phyloP scores from a whole-genome alignment of 148 eudicot genomes.

The Simmondsia chinensis region DNA sequence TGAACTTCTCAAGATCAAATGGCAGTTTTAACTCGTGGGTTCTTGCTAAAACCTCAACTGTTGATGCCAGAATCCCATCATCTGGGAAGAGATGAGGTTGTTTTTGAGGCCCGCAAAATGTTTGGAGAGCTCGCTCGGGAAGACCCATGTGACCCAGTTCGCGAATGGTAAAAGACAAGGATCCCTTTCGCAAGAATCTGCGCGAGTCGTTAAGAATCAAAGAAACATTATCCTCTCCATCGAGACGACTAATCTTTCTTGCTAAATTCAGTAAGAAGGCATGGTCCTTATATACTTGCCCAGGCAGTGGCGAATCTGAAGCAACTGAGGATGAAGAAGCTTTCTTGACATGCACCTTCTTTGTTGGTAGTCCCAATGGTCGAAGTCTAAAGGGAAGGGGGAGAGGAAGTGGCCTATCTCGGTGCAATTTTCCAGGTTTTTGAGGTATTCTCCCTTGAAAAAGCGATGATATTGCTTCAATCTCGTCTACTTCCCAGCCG shows the following conservation, averaged over 20 bases:
- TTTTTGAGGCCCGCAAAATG: conserved; percentile 73
- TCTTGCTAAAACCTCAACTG: conserved; percentile 77
- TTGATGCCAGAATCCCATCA: conserved; percentile 70
- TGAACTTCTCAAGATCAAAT: conserved; percentile 38
- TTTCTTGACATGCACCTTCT: conserved; percentile 26
- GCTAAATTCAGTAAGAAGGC: conserved; percentile 61
- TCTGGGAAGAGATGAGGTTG: conserved; percentile 84
- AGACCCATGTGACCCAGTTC: conserved; percentile 90
- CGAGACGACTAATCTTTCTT: conserved; percentile 57
- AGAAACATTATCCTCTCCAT: conserved; percentile 46
- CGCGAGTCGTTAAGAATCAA: conserved; percentile 45
- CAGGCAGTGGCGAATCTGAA: conserved; percentile 29
- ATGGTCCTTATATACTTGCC: conserved; percentile 62
- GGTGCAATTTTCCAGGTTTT: conserved; percentile 65
- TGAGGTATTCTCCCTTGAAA: conserved; percentile 85
- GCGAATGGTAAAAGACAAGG: conserved; percentile 69
- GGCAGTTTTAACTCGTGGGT: conserved; percentile 52
- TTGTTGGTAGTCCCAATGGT: conserved; percentile 65
- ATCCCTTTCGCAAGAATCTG: conserved; percentile 64
- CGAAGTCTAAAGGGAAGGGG: conserved; percentile 76
- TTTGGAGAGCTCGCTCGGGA: conserved; percentile 68
- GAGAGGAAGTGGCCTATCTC: conserved; percentile 80
- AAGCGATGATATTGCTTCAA: conserved; percentile 83
- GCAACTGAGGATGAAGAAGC: conserved; percentile 17
- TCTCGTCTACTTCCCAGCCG: conserved; percentile 69